Evolutionary conservation across 2,329 filamentous ascomycete genomes (phyloP), one percentile per base, ranked within the genome.

Genomic region (Penicillium polonicum): DNA sequence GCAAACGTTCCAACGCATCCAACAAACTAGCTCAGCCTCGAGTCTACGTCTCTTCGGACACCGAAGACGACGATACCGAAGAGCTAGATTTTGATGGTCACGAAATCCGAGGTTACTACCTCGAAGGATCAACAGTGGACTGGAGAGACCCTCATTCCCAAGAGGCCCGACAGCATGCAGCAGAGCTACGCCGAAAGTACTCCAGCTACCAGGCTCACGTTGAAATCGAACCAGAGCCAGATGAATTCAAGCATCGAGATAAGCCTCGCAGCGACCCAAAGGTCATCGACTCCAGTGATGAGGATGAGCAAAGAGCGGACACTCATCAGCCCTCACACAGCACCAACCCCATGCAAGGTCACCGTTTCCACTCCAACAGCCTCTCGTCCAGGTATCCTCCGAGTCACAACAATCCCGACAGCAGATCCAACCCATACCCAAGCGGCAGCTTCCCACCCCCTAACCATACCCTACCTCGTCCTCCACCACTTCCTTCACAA

Each of bases 111-210:
- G 72, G 73, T 5, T 70, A 74, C 55, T 73, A 72, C 52, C 59
- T 75, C 10, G 72, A 75, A 58, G 73, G 74, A 0, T 66, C 59
- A 17, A 74, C 74, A 2, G 68, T 63, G 2, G 68, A 75, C 55
- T 74, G 72, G 72, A 65, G 72, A 54, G 65, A 70, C 36, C 74
- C 72, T 23, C 72, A 76, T 48, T 76, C 72, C 7, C 72, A 73
- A 38, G 66, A 71, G 57, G 74, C 73, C n/a, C 67, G 70, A 36
- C 61, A 67, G n/a, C 68, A 69, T 35, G 70, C 70, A 25, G 60
- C 68, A 23, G 60, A 66, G 25, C 50, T 68, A 50, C 68, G 71
- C n/a, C 70, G 68, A 25, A 51, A 66, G 48, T 76, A 74, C 53
- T 70, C 69, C 7, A 60, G 57, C 17, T 73, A 71, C 52, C 74